Conservation (phyloP, 2,329 filamentous ascomycete species). For the Hymenoscyphus albidus region DNA sequence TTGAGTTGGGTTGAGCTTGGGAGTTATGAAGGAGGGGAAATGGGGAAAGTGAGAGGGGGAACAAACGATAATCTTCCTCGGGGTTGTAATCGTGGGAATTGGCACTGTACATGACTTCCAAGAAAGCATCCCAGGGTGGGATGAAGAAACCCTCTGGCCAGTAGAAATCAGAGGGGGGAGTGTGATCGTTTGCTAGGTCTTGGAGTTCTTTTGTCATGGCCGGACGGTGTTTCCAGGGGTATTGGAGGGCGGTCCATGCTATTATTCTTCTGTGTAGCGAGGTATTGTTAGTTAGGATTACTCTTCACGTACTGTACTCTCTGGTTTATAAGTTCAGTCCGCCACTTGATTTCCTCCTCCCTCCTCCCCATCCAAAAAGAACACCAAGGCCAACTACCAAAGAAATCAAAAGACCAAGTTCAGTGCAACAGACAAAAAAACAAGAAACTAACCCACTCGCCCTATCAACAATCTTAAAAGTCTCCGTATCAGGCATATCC, state of each 20-base stretch:
- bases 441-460: conserved; percentile 16
- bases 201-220: conserved; percentile 21
- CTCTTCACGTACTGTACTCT: background rate
- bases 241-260: conserved; percentile 23
- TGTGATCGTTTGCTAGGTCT: conserved; percentile 4
- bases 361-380: too few species aligned
- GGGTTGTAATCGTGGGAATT: conserved; percentile 23
- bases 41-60: background rate
- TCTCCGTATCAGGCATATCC: conserved; percentile 24
- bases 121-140: conserved; percentile 15
- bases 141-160: conserved; percentile 15
- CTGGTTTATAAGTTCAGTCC: too few species aligned
- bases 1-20: background rate
- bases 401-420: too few species aligned
- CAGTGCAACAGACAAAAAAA: background rate
- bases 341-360: too few species aligned
- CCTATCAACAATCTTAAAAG: conserved; percentile 21
- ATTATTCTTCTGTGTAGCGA: conserved; percentile 20
- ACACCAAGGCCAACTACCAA: too few species aligned
- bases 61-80: conserved; percentile 24
- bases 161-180: conserved; percentile 15
- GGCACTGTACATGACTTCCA: conserved; percentile 10
- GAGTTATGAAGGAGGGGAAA: background rate
- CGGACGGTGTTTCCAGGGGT: conserved; percentile 20
- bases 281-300: background rate